phyloP scores from a whole-genome alignment of 129 eudicot genomes.

The Arctium lappa region DNA sequence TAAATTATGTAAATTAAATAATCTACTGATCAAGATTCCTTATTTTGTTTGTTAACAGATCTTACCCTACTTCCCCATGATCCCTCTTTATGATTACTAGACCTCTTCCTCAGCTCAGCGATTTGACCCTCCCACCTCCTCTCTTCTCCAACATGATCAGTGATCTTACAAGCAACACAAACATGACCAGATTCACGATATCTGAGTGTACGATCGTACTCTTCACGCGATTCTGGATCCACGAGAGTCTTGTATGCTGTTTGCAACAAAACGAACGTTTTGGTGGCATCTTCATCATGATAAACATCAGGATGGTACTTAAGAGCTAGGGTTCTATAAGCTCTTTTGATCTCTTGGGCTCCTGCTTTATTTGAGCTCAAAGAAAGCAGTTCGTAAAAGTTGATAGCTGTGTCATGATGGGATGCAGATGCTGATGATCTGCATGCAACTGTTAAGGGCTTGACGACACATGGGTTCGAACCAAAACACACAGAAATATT shows the following conservation, averaged over 20 bases:
- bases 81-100: conserved; percentile 27
- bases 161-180: neutral
- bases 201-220: conserved; percentile 29
- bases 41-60: conserved; percentile 18
- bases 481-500: too few species aligned
- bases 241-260: conserved; percentile 31
- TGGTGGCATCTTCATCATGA: conserved; percentile 18
- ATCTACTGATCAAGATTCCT: neutral
- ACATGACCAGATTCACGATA: conserved; percentile 1
- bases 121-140: conserved; percentile 43
- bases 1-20: too few species aligned
- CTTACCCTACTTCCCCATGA: conserved; percentile 46
- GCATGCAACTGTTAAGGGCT: too few species aligned
- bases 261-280: conserved; percentile 25
- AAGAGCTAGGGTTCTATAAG: conserved; percentile 36
- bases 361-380: conserved; percentile 33
- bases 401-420: neutral
- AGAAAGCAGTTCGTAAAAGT: conserved; percentile 35
- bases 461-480: too few species aligned
- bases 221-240: conserved; percentile 29
- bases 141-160: conserved; percentile 18
- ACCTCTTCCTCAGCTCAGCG: conserved; percentile 31
- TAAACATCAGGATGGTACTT: conserved; percentile 43
- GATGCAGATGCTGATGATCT: too few species aligned
- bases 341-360: conserved; percentile 32